Evolutionary conservation across 306 rosid species (phyloP).

Genomic region (barrel medic (Medicago truncatula)): MtrunA17r5.0-ANR NC_053046.1:3177501-3178000

Average conservation of each 20-base stretch:
- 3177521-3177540: neutral
- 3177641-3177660: slow-evolving; percentile 8
- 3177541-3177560: slow-evolving; percentile 6
- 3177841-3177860: slow-evolving; percentile 38
- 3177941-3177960: slow-evolving; percentile 4
- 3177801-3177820: slow-evolving; percentile 49
- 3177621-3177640: neutral
- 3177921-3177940: slow-evolving; percentile 35
- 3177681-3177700: neutral
- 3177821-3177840: neutral
- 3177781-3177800: neutral
- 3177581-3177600: neutral
- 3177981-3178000: neutral
- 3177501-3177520: too few relatives aligned
- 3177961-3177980: neutral
- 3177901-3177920: slow-evolving; percentile 26
- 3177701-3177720: slow-evolving; percentile 19
- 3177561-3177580: neutral
- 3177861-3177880: slow-evolving; percentile 47
- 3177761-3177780: slow-evolving; percentile 23
- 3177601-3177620: neutral
- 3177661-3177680: neutral
- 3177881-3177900: neutral
- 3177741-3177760: slow-evolving; percentile 4
- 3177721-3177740: slow-evolving; percentile 35